These are phyloP conservation scores for Plantago lanceolata DNA, from an alignment of 305 asterid genomes.

Conservation along the genomic window DNA sequence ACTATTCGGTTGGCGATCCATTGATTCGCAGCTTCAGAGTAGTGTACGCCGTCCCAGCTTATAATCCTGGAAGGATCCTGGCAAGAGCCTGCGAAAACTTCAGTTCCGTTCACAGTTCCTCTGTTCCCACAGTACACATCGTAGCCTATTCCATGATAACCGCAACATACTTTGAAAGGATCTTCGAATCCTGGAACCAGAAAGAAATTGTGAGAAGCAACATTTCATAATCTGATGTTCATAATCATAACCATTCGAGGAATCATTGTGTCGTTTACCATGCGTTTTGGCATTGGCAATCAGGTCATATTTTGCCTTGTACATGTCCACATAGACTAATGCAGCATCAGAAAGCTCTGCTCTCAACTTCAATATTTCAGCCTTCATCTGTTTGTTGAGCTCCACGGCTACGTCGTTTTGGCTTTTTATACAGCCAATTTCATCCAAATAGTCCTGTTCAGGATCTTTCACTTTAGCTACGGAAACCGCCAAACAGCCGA, in stretches of 20 bases:
- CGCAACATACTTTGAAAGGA: constrained; percentile 46
- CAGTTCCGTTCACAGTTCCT: constrained; percentile 40
- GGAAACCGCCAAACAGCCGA: constrained; percentile 33
- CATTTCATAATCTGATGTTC: not conserved
- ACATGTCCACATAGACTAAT: constrained; percentile 32
- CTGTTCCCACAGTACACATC: constrained; percentile 50
- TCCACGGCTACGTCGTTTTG: constrained; percentile 30
- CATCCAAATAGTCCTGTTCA: constrained; percentile 28
- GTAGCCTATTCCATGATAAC: constrained; percentile 39
- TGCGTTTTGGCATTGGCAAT: constrained; percentile 28
- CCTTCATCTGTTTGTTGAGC: constrained; percentile 36
- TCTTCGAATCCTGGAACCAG: constrained; percentile 41
- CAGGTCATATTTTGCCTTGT: constrained; percentile 30
- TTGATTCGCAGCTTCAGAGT: constrained; percentile 50
- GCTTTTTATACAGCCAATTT: constrained; percentile 30
- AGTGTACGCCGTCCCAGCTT: constrained; percentile 71
- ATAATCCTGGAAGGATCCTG: constrained; percentile 33
- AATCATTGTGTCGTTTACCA: constrained; percentile 20
- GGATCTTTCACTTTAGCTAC: constrained; percentile 24
- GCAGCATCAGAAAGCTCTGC: constrained; percentile 30
- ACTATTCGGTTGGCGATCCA: constrained; percentile 47
- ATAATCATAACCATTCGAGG: not conserved
- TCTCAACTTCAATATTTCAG: constrained; percentile 23
- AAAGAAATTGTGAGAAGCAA: not conserved
- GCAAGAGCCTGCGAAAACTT: constrained; percentile 48